A percentile compares a stretch with the other conserved stretches of the same genome.
These are phyloP conservation scores for Colletotrichum spaethianum DNA, from an alignment of 2,329 filamentous ascomycete species.

Conservation along the genomic window DNA sequence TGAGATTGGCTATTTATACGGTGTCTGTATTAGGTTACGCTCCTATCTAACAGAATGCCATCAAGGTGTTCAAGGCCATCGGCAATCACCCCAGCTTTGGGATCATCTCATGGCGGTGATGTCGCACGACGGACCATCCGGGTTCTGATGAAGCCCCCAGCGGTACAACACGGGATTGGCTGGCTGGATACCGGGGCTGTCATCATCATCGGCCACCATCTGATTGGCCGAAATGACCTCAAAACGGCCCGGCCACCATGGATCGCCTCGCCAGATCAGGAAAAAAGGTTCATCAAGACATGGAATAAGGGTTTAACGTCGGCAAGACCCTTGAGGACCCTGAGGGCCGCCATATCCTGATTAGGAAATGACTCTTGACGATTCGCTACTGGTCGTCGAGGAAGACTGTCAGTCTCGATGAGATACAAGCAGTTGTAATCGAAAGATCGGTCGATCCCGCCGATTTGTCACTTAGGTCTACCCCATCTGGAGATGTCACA, in stretches of 20 bases:
- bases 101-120: background rate
- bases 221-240: constrained; percentile 25
- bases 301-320: constrained; percentile 5
- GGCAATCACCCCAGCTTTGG: background rate
- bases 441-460: background rate
- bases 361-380: background rate
- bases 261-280: constrained; percentile 5
- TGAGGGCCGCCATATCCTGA: constrained; percentile 16
- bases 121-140: constrained; percentile 28
- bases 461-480: fast-evolving
- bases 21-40: background rate
- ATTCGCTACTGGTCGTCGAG: background rate
- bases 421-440: background rate
- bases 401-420: background rate
- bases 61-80: constrained; percentile 26
- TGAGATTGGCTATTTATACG: constrained; percentile 5
- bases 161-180: constrained; percentile 35
- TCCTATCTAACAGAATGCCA: constrained; percentile 4
- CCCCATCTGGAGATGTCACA: no score
- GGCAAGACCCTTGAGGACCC: constrained; percentile 22
- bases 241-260: background rate
- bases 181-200: constrained; percentile 21
- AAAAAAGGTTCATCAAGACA: constrained; percentile 7
- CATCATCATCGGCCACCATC: constrained; percentile 27
- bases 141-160: constrained; percentile 27